A percentile compares a stretch with the other conserved stretches of the same genome.
Conservation (phyloP, 805 yeast genomes). For the Teunomyces kruisii region DNA sequence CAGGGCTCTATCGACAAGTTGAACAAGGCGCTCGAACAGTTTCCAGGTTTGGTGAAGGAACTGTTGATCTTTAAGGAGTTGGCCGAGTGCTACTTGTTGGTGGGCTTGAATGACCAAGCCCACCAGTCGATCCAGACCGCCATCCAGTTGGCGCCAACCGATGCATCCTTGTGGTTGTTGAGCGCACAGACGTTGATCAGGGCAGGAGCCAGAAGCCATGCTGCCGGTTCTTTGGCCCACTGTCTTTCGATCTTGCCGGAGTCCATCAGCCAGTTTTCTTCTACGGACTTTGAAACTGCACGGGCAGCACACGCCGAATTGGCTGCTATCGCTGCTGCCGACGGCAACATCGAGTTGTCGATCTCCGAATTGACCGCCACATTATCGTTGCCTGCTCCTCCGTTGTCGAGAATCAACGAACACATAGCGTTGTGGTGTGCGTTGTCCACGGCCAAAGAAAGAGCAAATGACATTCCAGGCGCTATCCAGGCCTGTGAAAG, state of each 20-base stretch:
- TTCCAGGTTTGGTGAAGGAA: constrained; percentile 39
- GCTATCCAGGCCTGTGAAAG: constrained; percentile 52
- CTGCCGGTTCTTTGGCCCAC: constrained; percentile 47
- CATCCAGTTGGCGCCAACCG: constrained; percentile 34
- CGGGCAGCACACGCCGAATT: constrained; percentile 55
- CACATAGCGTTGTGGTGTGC: constrained; percentile 55
- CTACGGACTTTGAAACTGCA: constrained; percentile 45
- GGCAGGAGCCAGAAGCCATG: constrained; percentile 43
- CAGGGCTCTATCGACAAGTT: constrained; percentile 41
- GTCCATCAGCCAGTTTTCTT: constrained; percentile 22
- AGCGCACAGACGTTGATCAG: constrained; percentile 50
- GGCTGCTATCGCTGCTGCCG: constrained; percentile 53
- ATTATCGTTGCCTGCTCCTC: constrained; percentile 50
- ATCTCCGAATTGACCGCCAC: constrained; percentile 51
- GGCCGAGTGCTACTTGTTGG: constrained; percentile 49
- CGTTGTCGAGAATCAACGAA: constrained; percentile 44
- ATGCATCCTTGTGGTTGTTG: constrained; percentile 48
- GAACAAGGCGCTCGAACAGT: constrained; percentile 35
- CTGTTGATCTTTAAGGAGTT: constrained; percentile 47
- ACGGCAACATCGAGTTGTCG: constrained; percentile 50
- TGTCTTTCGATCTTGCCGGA: constrained; percentile 44
- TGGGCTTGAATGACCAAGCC: constrained; percentile 52
- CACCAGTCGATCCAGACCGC: constrained; percentile 48
- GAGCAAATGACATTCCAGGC: constrained; percentile 48
- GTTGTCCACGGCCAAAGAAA: constrained; percentile 49